Evolutionary conservation across 306 rosid genomes (phyloP).

Genomic region (Cucumis sativus): Cucumber_9930_V3 NC_026657.2:2469501-2470000

Average conservation of each 20-base stretch:
- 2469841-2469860: background rate
- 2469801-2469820: background rate
- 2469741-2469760: background rate
- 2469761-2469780: background rate
- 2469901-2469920: background rate
- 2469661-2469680: background rate
- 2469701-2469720: background rate
- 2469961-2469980: background rate
- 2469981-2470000: background rate
- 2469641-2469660: constrained; percentile 33
- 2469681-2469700: background rate
- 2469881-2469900: background rate
- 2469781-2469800: background rate
- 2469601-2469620: constrained; percentile 95
- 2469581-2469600: constrained; percentile 52
- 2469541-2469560: constrained; percentile 82
- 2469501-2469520: constrained; percentile 78
- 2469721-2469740: background rate
- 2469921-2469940: background rate
- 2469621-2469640: constrained; percentile 87
- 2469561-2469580: constrained; percentile 57
- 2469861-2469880: background rate
- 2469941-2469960: background rate
- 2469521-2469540: constrained; percentile 69
- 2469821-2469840: background rate